Evolutionary conservation across 1,284 basidiomycete species (phyloP), one percentile per base, ranked within the genome.

Genomic region (Kalmanozyma brasiliensis): DNA sequence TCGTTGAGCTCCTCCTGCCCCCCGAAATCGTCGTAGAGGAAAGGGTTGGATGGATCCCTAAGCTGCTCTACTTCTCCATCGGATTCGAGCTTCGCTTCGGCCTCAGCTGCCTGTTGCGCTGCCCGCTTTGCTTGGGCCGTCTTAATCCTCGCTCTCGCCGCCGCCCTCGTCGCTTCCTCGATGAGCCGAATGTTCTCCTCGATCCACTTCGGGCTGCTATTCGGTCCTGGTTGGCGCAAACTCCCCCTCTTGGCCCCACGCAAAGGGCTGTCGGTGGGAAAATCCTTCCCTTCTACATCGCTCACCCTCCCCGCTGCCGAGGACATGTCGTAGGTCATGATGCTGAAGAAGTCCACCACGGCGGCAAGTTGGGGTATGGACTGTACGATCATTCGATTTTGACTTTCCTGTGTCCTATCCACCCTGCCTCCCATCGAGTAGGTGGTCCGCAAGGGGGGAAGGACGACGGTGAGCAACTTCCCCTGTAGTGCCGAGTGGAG

Each of bases 241-340:
- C 58, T 63, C 2, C 58, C 68, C 51, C 22, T 51, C 30, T 71
- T 71, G 6, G 63, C 71, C 3, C 49, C 52, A 11, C 58, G 34
- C 17, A 76, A 24, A 5, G 67, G 62, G 23, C 71, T 76, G 26
- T 59, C 59, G 3, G 35, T 17, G 2, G 63, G 59, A 17, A 76
- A 55, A 14, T 60, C 49, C 14, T 47, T 49, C 14, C 58, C 66
- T 6, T 37, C 35, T 13, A 66, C 10, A 1, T 10, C 11, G 17
- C 52, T 60, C 1, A 44, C 38, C 3, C 53, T 19, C 0, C 73
- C 73, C 8, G 34, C 49, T 0, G 47, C 47, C 4, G 53, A 52
- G 6, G 73, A 59, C 65, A 73, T 68, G 36, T 73, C 73, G 52
- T 75, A 75, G 2, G 73, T 75, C 74, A 76, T 76, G 47, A 74